Base-by-base conservation (phyloP, 1,139 yeast species). In the Lodderomyces oxycetoniae region DNA sequence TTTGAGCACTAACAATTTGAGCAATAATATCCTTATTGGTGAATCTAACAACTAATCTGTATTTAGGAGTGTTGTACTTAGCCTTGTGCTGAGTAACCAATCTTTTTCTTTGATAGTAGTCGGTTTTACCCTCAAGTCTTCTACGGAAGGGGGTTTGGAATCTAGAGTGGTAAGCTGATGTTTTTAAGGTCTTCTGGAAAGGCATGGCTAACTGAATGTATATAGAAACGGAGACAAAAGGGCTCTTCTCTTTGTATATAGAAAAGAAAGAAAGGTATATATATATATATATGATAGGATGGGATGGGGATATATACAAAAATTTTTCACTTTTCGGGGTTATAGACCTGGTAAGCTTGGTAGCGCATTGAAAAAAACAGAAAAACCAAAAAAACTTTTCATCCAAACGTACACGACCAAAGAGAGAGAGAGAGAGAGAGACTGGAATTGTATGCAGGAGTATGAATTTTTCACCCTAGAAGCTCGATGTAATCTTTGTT, bases 111-210 rank as follows among this genome's bases (percentile, higher is more conserved):
- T 94, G 96, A 82, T 89, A 91, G 95, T 89, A 91, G 72, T 91
- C 99, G 68, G 99, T 91, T 83, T 93, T 91, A 77, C 98, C 99
- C 76, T 93, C 97, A 70, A 95, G 88, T 85, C 99, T 87, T 83
- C 99, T 88, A 74, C 98, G 88, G 96, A 88, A 91, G 57, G 97
- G 96, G 68, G 98, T 91, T 79, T 91, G 99, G 95, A 81, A 91
- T 71, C 99, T 91, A 67, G 97, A 88, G 80, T 80, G 88, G 91
- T 93, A 91, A 56, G 97, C 93, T 60, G 95, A 80, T 63, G 77
- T 69, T 80, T 88, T 88, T 56, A 66, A 61, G 49, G 61, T 59
- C 65, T 78, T 78, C 60, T 73, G 68, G 88, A 87, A 87, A 61
- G 79, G 76, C 96, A 87, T 87, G 66, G 4, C 11, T n/a, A 22